Evolutionary conservation across 805 yeast genomes (phyloP), one percentile per base, ranked within the genome.

Genomic region (Kodamaea hsintzibuensis): DNA sequence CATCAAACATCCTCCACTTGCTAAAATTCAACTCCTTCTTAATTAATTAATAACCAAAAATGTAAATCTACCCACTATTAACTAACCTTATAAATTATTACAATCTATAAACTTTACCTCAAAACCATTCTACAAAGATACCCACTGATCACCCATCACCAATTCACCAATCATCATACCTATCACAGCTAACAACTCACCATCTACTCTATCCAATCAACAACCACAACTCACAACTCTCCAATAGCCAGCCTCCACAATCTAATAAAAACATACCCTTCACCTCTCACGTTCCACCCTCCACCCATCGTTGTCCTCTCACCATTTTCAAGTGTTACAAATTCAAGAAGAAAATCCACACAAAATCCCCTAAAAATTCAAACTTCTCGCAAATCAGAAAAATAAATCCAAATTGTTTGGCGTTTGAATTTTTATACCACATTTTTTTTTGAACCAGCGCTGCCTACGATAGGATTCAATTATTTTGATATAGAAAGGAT

Each of bases 321-420:
- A 40, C 35, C 17, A 40, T 40, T 40, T 40, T 19, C 44, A 40
- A 17, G n/a, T 40, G 44, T 40, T 40, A 40, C 44, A 40, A 40
- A 40, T 40, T 40, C 25, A 7, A 40, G 25, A 25, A 40, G 25
- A 7, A 40, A 40, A 40, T 7, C 42, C 42, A 14, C 42, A 40
- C 35, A 40, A 40, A 40, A 40, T 40, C 44, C 18, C 42, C 19
- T 16, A 14, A 14, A 40, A 40, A 40, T 14, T 40, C 25, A 12
- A 40, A 40, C 12, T 40, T 17, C 44, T 40, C 25, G 35, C 44
- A 40, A 40, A 40, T 40, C 44, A 40, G 35, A 30, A 16, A 16
- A 16, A 16, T 40, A 40, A 40, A 17, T 17, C 25, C 44, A 17
- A 40, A 30, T 30, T 30, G 35, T 30, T 30, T 30, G 35, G 35